Base-by-base conservation (phyloP, 176 grass and related monocot species). In the Puya raimondii region DNA sequence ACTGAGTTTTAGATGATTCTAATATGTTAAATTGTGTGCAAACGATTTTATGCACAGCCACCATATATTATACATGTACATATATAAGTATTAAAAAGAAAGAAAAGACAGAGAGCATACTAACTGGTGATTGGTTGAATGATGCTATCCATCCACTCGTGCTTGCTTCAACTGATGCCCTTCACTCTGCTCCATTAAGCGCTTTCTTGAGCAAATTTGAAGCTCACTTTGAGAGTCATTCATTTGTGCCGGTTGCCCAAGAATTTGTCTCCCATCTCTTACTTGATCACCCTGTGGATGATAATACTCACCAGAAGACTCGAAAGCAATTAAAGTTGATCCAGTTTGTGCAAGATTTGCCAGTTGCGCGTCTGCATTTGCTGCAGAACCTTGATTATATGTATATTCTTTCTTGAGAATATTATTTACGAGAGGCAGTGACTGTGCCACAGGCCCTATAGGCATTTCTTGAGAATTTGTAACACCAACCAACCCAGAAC, bases 191-290 rank as follows among this genome's bases (percentile, higher is more conserved):
- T 51, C 67, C 72, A 65, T 79, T 8, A 58, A 74, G 58, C 70
- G 77, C 49, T 86, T 90, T 50, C 73, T 85, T 16, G 56, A 49
- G 49, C 22, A 51, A 20, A 2, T 12, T 42, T 42, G 33, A 42
- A 42, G 33, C 33, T 42, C 33, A 42, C 33, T 42, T 42, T 42
- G 33, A 61, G 11, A 64, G 42, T 59, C 9, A 65, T 14, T 49
- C 63, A 21, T 42, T 73, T 69, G 33, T 3, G 27, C 23, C 22
- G 71, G 70, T 76, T 52, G 53, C 0, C 52, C 47, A 11, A 14
- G 10, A 47, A 54, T 65, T 50, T 29, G 52, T 72, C 49, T 48
- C 51, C 54, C 63, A n/a, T 13, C 49, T 15, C 17, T 48, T 63
- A 59, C 75, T 69, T 82, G 53, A 69, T 48, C 17, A 15, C 26